phyloP scores from a whole-genome alignment of 2,329 filamentous ascomycete genomes.

The Colletotrichum liriopes region DNA sequence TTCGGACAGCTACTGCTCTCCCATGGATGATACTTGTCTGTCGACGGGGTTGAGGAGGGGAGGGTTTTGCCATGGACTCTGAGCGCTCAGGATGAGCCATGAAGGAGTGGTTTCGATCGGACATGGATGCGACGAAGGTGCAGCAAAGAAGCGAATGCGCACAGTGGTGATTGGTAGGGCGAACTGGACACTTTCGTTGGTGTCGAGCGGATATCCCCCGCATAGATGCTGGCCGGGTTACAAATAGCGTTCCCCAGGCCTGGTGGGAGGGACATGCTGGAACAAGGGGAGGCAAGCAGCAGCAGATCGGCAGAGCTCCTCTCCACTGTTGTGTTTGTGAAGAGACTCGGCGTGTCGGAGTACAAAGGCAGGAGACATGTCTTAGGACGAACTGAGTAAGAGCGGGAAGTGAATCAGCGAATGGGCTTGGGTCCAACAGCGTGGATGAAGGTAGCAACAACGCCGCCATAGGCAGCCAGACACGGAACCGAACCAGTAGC shows the following conservation, averaged over 20 bases:
- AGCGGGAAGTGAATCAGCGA: slow-evolving; percentile 27
- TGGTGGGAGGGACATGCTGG: slow-evolving; percentile 31
- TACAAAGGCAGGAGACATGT: slow-evolving; percentile 27
- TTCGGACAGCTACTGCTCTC: slow-evolving; percentile 5
- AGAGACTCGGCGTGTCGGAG: slow-evolving; percentile 14
- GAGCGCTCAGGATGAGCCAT: slow-evolving; percentile 22
- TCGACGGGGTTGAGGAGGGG: slow-evolving; percentile 27
- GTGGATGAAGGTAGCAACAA: slow-evolving; percentile 29
- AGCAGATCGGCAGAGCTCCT: slow-evolving; percentile 28
- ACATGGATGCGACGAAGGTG: slow-evolving; percentile 38
- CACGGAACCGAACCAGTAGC: slow-evolving; percentile 31
- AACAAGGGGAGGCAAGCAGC: slow-evolving; percentile 24
- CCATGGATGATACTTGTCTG: slow-evolving; percentile 37
- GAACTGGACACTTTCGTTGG: not conserved
- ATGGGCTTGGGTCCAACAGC: slow-evolving; percentile 37
- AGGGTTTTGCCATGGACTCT: slow-evolving; percentile 5
- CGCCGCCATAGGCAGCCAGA: slow-evolving; percentile 14
- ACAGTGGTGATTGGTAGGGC: slow-evolving; percentile 12
- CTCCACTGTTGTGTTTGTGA: slow-evolving; percentile 28
- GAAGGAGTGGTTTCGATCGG: slow-evolving; percentile 30
- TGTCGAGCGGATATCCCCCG: slow-evolving; percentile 40
- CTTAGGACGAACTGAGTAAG: slow-evolving; percentile 35
- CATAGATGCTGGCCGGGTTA: slow-evolving; percentile 33
- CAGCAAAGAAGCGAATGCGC: slow-evolving; percentile 11
- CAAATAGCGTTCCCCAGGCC: slow-evolving; percentile 33